Evolutionary conservation across 1,284 basidiomycete genomes (phyloP).

Genomic region (Bondarzewia mesenterica): DNA sequence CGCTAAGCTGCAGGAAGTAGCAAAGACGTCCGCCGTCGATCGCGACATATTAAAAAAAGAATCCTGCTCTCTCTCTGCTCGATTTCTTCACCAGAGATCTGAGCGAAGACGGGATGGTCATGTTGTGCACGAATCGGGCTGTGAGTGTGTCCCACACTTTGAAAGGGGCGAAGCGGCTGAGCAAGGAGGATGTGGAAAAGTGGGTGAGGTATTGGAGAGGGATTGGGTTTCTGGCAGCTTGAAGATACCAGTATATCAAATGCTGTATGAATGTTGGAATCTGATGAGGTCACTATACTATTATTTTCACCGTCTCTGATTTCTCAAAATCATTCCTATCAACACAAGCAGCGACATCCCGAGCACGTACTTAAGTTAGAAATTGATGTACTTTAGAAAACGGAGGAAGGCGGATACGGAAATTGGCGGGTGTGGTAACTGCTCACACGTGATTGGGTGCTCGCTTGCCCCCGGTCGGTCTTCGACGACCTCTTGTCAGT

Average conservation of each 20-base stretch:
- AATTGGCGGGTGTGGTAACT: background rate
- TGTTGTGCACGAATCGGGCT: background rate
- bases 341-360: too few relatives aligned
- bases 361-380: too few relatives aligned
- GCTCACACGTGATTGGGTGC: slow-evolving; percentile 9
- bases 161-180: slow-evolving; percentile 1
- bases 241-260: background rate
- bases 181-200: slow-evolving; percentile 1
- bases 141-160: background rate
- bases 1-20: slow-evolving; percentile 1
- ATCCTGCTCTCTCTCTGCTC: background rate
- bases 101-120: background rate
- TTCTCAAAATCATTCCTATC: too few relatives aligned
- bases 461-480: background rate
- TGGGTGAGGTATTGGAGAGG: slow-evolving; percentile 10
- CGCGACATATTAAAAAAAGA: background rate
- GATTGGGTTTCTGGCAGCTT: slow-evolving; percentile 5
- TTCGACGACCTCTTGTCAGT: background rate
- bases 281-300: too few relatives aligned
- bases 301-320: too few relatives aligned
- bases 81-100: slow-evolving; percentile 3
- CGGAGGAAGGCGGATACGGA: background rate
- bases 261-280: too few relatives aligned
- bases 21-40: background rate
- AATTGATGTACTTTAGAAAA: too few relatives aligned